A percentile compares a stretch with the other conserved stretches of the same genome.
These are phyloP conservation scores for Rossbeevera mucosa DNA, from an alignment of 768 basidiomycete genomes.

Conservation along the genomic window DNA sequence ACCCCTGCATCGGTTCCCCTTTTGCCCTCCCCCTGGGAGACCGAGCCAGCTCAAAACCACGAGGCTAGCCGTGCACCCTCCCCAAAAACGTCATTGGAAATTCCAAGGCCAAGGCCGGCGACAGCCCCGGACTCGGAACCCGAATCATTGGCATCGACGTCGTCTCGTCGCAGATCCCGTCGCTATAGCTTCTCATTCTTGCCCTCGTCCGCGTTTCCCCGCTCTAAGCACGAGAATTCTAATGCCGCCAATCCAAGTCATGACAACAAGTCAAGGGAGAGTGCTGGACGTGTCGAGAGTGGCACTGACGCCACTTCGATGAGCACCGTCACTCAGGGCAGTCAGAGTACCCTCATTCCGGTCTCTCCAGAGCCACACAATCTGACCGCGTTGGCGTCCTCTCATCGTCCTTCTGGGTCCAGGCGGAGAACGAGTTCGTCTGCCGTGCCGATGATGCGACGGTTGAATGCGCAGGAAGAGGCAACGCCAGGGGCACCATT, in stretches of 20 bases:
- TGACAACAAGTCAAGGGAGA: not conserved
- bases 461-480: slow-evolving; percentile 14
- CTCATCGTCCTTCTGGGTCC: not conserved
- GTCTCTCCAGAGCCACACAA: slow-evolving; percentile 2
- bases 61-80: not conserved
- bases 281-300: slow-evolving; percentile 2
- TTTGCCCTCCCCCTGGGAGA: not conserved
- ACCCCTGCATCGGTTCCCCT: not conserved
- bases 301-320: slow-evolving; percentile 20
- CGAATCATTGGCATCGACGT: not conserved
- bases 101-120: not conserved
- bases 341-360: slow-evolving; percentile 17
- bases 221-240: slow-evolving; percentile 19
- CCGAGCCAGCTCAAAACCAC: not conserved
- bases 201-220: slow-evolving; percentile 15
- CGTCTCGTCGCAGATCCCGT: slow-evolving; percentile 10
- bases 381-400: slow-evolving; percentile 8
- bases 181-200: slow-evolving; percentile 27
- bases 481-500: not conserved
- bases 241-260: not conserved
- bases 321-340: slow-evolving; percentile 19
- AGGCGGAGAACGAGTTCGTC: slow-evolving; percentile 1
- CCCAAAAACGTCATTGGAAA: not conserved
- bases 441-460: slow-evolving; percentile 17
- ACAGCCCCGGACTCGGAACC: not conserved